phyloP scores from a whole-genome alignment of 78 protist genomes.

The Dictyostelium brefeldianum region DNA sequence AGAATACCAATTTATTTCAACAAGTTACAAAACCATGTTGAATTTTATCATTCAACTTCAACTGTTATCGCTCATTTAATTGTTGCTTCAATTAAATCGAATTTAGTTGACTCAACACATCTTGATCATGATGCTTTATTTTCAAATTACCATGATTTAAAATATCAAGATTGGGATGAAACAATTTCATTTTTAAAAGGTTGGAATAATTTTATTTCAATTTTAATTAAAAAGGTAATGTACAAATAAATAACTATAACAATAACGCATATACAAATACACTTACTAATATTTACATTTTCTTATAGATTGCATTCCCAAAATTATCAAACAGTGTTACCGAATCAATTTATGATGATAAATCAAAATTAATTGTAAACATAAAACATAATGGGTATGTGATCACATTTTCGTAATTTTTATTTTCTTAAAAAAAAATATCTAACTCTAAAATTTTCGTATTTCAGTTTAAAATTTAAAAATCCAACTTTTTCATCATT shows the following conservation, averaged over 20 bases:
- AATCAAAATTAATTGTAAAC: not conserved
- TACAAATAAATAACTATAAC: not conserved
- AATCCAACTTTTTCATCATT: not conserved
- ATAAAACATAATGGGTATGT: not conserved
- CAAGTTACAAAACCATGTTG: not conserved
- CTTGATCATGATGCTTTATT: no score
- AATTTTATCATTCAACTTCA: not conserved
- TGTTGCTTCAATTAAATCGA: not conserved
- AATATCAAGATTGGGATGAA: not conserved
- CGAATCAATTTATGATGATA: not conserved
- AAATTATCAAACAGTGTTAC: not conserved
- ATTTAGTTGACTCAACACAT: no score
- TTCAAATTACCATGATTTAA: not conserved
- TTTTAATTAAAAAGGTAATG: conserved; percentile 8
- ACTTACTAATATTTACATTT: no score
- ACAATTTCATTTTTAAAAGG: conserved; percentile 7
- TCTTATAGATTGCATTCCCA: not conserved
- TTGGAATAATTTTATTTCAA: not conserved
- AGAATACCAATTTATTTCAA: not conserved
- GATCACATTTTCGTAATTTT: no score
- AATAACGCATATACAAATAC: no score
- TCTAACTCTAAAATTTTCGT: not conserved
- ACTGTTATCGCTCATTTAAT: not conserved
- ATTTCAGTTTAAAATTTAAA: not conserved
- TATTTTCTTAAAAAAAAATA: not conserved